Evolutionary conservation across 768 basidiomycete species (phyloP).

Genomic region (Punctularia strigosozonata): DNA sequence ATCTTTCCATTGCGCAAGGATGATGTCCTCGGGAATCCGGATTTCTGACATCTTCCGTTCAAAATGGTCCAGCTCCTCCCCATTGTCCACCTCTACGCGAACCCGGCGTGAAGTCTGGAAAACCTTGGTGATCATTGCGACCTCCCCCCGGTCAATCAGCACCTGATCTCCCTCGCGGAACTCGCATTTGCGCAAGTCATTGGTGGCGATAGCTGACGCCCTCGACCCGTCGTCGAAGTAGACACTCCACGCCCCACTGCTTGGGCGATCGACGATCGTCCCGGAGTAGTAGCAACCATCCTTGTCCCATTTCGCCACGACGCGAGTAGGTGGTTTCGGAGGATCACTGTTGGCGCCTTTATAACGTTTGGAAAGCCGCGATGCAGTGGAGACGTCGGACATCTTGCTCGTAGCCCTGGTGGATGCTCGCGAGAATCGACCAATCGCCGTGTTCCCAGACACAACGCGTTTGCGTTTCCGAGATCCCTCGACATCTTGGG

Average conservation of each 20-base stretch:
- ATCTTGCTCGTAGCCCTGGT: too few relatives aligned
- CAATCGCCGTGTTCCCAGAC: slow-evolving; percentile 11
- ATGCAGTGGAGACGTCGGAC: too few relatives aligned
- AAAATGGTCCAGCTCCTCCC: slow-evolving; percentile 11
- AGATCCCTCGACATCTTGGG: slow-evolving; percentile 8
- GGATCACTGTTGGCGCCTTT: too few relatives aligned
- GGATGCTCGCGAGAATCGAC: too few relatives aligned
- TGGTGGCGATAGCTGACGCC: slow-evolving; percentile 33
- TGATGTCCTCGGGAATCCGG: slow-evolving; percentile 37
- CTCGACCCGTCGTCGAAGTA: slow-evolving; percentile 58
- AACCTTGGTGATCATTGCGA: slow-evolving; percentile 20
- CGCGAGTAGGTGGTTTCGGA: slow-evolving; percentile 44
- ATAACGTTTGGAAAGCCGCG: slow-evolving; percentile 3
- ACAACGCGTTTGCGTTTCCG: slow-evolving; percentile 35
- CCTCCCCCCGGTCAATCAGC: slow-evolving; percentile 19
- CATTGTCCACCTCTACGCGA: slow-evolving; percentile 29
- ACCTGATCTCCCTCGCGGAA: slow-evolving; percentile 48
- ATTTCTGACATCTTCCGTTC: slow-evolving; percentile 27
- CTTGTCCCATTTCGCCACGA: slow-evolving; percentile 59
- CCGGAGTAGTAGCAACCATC: slow-evolving; percentile 56
- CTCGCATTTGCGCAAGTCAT: slow-evolving; percentile 41
- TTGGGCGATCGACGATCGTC: slow-evolving; percentile 28
- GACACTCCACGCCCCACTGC: slow-evolving; percentile 13
- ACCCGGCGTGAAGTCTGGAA: slow-evolving; percentile 17
- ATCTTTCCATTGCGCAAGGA: slow-evolving; percentile 40